Evolutionary conservation across 2,329 filamentous ascomycete species (phyloP).

Genomic region (Fusarium liriodendri): DNA sequence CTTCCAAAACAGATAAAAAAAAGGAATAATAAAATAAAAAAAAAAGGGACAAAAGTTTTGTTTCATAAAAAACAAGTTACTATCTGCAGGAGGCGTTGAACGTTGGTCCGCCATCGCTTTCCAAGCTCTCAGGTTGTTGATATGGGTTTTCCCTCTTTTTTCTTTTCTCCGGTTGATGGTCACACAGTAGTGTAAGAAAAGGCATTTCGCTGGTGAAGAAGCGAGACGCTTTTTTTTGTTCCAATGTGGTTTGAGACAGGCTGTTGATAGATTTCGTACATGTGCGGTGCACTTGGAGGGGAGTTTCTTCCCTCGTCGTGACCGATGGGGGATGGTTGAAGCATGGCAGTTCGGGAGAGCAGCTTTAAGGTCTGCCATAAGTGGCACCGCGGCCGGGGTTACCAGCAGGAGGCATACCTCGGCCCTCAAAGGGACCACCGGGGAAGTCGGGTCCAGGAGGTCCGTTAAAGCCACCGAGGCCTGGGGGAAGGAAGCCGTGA

Average conservation of each 20-base stretch:
- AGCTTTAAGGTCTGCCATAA: slow-evolving; percentile 47
- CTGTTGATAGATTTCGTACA: slow-evolving; percentile 37
- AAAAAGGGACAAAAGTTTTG: neutral
- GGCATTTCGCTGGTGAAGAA: neutral
- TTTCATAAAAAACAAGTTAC: slow-evolving; percentile 31
- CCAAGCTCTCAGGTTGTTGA: slow-evolving; percentile 28
- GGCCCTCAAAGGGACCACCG: slow-evolving; percentile 64
- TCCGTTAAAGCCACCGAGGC: slow-evolving; percentile 67
- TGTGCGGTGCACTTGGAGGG: slow-evolving; percentile 10
- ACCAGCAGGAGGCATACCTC: slow-evolving; percentile 65
- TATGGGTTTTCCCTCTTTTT: slow-evolving; percentile 3
- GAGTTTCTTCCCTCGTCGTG: neutral
- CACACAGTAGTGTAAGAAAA: slow-evolving; percentile 31
- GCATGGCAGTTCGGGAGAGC: neutral
- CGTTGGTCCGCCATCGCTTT: slow-evolving; percentile 15
- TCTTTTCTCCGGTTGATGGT: slow-evolving; percentile 24
- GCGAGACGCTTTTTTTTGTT: neutral
- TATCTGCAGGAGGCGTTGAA: slow-evolving; percentile 27
- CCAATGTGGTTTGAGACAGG: slow-evolving; percentile 29
- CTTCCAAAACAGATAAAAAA: slow-evolving; percentile 32
- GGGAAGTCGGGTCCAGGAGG: slow-evolving; percentile 59
- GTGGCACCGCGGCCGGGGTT: slow-evolving; percentile 48
- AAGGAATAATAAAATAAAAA: neutral
- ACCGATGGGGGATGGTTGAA: neutral
- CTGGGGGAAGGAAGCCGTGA: slow-evolving; percentile 65